Conservation (phyloP, 2,329 filamentous ascomycete genomes). For the Botrytis aclada region DNA sequence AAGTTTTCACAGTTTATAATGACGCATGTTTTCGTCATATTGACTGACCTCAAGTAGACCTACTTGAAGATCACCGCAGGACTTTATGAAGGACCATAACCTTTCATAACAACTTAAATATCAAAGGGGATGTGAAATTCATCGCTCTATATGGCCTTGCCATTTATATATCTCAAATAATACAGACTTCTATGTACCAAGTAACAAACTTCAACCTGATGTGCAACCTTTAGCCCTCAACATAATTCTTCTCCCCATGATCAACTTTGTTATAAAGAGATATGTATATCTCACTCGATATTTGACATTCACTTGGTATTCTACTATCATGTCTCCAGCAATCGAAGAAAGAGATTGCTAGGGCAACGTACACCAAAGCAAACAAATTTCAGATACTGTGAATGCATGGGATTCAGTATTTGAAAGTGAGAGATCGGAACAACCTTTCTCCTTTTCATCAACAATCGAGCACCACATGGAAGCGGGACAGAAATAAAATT, state of each 20-base stretch:
- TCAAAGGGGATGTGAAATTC: rapidly evolving
- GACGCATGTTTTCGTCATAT: neutral
- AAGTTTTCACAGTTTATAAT: neutral
- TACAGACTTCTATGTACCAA: neutral
- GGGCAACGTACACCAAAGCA: neutral
- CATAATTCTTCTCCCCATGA: rapidly evolving
- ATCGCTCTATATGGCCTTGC: neutral
- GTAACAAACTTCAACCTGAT: too few species aligned
- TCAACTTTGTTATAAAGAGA: neutral
- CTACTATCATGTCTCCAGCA: neutral
- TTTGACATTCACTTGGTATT: neutral
- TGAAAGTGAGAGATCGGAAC: neutral
- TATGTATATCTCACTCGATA: neutral
- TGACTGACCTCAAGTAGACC: neutral
- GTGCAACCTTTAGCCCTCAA: neutral
- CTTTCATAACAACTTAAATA: neutral
- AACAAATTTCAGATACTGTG: neutral
- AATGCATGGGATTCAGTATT: neutral
- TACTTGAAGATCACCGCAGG: neutral
- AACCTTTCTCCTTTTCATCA: neutral
- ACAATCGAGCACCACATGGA: neutral
- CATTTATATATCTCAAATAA: neutral
- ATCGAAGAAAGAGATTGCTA: neutral
- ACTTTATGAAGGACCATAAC: neutral
- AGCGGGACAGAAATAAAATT: neutral